A percentile compares a stretch with the other conserved stretches of the same genome.
These are phyloP conservation scores for Alternaria sp. DNA, from an alignment of 2,329 filamentous ascomycete genomes.

Conservation along the genomic window DNA sequence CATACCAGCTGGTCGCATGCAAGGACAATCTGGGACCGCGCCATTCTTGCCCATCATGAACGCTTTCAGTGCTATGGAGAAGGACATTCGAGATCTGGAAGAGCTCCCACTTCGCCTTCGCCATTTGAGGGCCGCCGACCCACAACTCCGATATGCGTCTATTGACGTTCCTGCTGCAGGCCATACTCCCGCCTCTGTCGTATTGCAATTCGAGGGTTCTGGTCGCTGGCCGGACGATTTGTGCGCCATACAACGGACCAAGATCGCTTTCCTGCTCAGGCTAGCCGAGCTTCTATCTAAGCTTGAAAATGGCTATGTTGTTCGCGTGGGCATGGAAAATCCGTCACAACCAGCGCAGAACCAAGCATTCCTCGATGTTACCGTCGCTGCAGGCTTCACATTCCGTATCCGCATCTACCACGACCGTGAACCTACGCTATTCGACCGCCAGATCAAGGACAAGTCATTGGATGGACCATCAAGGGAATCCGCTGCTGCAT, in stretches of 20 bases:
- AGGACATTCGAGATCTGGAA: conserved; percentile 76
- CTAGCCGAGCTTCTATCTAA: conserved; percentile 75
- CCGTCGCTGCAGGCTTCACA: conserved; percentile 71
- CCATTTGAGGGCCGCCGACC: conserved; percentile 75
- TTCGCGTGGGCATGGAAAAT: conserved; percentile 83
- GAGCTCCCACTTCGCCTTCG: conserved; percentile 87
- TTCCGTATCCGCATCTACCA: conserved; percentile 90
- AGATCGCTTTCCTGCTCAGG: conserved; percentile 82
- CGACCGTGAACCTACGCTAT: conserved; percentile 81
- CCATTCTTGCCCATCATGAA: conserved; percentile 73
- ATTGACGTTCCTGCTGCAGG: conserved; percentile 60
- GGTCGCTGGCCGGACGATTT: conserved; percentile 93
- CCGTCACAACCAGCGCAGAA: conserved; percentile 72
- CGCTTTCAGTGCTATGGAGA: conserved; percentile 76
- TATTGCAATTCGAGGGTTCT: conserved; percentile 92
- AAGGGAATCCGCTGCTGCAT: conserved; percentile 72
- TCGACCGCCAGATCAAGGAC: conserved; percentile 80
- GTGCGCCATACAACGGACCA: conserved; percentile 88
- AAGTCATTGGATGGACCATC: conserved; percentile 69
- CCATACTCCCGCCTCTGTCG: conserved; percentile 71
- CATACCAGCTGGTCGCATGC: conserved; percentile 46
- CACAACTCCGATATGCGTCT: conserved; percentile 77
- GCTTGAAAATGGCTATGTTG: conserved; percentile 65
- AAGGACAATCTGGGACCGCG: conserved; percentile 50
- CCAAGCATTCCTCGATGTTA: conserved; percentile 80